Evolutionary conservation across 169 alveolate species (phyloP).

Genomic region (Plasmodium gaboni): DNA sequence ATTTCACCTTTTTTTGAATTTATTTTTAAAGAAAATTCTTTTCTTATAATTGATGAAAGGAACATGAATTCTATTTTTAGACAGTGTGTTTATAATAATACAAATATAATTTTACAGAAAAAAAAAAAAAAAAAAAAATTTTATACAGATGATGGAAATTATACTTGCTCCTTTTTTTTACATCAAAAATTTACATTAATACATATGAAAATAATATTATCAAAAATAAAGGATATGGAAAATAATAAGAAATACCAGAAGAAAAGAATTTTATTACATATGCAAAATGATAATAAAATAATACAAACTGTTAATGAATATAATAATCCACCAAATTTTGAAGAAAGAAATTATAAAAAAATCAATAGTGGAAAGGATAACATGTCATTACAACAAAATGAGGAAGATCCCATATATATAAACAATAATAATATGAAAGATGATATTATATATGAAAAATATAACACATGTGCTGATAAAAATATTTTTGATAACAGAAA

Average conservation of each 20-base stretch:
- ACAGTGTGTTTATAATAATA: conserved; percentile 42
- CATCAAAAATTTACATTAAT: conserved; percentile 47
- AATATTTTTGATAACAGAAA: no score
- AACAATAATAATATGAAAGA: neutral
- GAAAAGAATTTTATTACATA: neutral
- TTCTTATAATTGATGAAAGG: conserved; percentile 69
- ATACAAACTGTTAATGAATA: neutral
- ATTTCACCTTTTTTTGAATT: conserved; percentile 68
- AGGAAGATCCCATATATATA: neutral
- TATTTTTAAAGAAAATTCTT: conserved; percentile 60
- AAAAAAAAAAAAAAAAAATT: neutral
- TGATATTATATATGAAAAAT: neutral
- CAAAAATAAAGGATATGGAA: conserved; percentile 12
- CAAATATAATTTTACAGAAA: neutral
- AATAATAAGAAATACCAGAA: neutral
- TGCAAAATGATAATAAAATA: neutral
- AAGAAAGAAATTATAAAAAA: no score
- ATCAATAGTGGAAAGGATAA: neutral
- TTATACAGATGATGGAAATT: neutral
- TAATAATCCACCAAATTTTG: no score
- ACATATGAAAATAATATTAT: conserved; percentile 58
- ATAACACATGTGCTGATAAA: neutral
- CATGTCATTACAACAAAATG: neutral
- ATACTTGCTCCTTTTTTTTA: conserved; percentile 59
- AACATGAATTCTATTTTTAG: conserved; percentile 60